These are phyloP conservation scores for Fraxinus pennsylvanica DNA, from an alignment of 257 asterid genomes.

Conservation along the genomic window DNA sequence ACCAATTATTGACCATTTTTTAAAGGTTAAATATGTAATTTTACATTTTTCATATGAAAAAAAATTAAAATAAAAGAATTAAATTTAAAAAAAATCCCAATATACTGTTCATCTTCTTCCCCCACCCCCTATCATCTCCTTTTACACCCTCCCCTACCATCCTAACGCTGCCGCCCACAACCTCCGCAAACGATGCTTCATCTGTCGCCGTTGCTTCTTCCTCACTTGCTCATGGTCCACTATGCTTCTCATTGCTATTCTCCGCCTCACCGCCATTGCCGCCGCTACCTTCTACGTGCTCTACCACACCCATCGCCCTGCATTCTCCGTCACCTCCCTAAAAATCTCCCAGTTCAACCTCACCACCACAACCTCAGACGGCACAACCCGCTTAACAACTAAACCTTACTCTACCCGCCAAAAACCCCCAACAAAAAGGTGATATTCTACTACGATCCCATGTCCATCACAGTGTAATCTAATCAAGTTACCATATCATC, in stretches of 20 bases:
- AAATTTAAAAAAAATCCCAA: no score
- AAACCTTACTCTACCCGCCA: slow-evolving; percentile 62
- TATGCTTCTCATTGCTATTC: slow-evolving; percentile 41
- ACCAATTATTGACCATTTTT: no score
- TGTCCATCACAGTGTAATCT: no score
- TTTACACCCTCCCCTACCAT: slow-evolving; percentile 42
- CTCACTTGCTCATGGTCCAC: slow-evolving; percentile 53
- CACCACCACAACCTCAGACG: slow-evolving; percentile 67
- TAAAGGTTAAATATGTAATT: no score
- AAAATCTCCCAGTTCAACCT: slow-evolving; percentile 66
- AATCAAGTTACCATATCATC: no score
- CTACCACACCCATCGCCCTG: slow-evolving; percentile 71
- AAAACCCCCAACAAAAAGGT: slow-evolving; percentile 59
- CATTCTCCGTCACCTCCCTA: slow-evolving; percentile 61
- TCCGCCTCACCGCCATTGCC: slow-evolving; percentile 64
- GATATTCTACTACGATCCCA: slow-evolving; percentile 13
- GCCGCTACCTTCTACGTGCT: slow-evolving; percentile 64
- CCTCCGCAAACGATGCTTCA: slow-evolving; percentile 32
- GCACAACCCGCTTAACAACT: slow-evolving; percentile 61
- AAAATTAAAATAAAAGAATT: no score
- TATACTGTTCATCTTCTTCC: no score
- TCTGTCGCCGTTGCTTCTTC: slow-evolving; percentile 53
- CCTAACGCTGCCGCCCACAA: slow-evolving; percentile 32
- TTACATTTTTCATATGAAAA: no score
- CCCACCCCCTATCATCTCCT: no score